Base-by-base conservation (phyloP, 1,139 yeast genomes). In the Magnusiomyces fungicola region DNA sequence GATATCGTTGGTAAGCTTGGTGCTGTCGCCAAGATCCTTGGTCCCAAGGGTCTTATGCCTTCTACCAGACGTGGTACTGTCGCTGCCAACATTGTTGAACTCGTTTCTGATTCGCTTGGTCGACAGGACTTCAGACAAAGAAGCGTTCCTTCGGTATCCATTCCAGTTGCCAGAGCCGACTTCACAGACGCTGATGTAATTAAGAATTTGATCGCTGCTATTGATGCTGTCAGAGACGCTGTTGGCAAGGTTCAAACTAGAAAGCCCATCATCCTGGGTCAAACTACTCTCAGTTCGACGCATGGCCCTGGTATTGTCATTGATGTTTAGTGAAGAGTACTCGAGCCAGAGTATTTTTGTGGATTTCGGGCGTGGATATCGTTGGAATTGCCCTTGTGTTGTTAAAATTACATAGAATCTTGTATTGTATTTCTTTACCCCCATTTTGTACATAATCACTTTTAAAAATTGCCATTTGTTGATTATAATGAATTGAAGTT, bases 1-100 rank as follows among this genome's bases (percentile, higher is more conserved):
- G 96, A 88, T 46, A 78, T 88, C 55, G 76, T 78, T 38, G 69
- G 77, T 25, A 74, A 76, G 40, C 73, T 92, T 58, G 76, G 75
- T 55, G 73, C 76, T 48, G 71, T 88, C 33, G 96, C 95, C 27
- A 78, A 89, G 62, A 72, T 76, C 16, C 74, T 94, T 57, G 97
- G 98, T 53, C 95, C 96, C 40, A 80, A 76, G 61, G 96, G 96
- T 27, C 75, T 92, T 56, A 83, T 90, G 87, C 98, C 98, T 46
- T 76, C 78, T 45, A 79, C 78, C 18, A 90, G 89, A 69, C 84
- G 81, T 63, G 95, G 96, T 16, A 90, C 97, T 1, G 94, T 92
- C 18, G 74, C 87, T 1, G 79, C 77, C n/a, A 79, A 87, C 57
- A 69, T 87, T 36, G 71, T 69, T 29, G 65, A 67, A 10, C 69